These are phyloP conservation scores for Pyropia haitanensis DNA, from an alignment of 23 red algal genomes.

Conservation along the genomic window DNA sequence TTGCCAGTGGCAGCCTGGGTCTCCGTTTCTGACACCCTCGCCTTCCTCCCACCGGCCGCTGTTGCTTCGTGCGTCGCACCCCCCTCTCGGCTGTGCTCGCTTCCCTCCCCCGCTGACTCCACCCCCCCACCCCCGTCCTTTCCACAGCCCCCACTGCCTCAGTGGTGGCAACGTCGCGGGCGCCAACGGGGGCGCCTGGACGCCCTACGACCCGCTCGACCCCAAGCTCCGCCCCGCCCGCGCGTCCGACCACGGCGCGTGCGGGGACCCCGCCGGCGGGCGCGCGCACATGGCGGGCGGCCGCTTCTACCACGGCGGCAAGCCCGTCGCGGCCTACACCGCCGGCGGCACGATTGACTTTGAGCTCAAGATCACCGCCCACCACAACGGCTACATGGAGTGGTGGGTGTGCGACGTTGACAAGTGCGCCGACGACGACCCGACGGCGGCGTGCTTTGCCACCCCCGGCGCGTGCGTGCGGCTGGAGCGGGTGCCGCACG, in stretches of 20 bases:
- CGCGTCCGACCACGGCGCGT: neutral
- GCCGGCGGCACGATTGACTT: slow-evolving; percentile 20
- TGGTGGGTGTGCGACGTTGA: slow-evolving; percentile 45
- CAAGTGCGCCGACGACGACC: slow-evolving; percentile 23
- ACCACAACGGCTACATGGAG: slow-evolving; percentile 54
- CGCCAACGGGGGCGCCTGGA: slow-evolving; percentile 4
- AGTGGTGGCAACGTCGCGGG: neutral
- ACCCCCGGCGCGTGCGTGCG: slow-evolving; percentile 15
- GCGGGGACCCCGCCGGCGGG: slow-evolving; percentile 5
- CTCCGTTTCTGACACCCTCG: too few relatives aligned
- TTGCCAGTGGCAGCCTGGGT: too few relatives aligned
- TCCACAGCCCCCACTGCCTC: too few relatives aligned
- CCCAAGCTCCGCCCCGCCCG: too few relatives aligned
- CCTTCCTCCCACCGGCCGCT: too few relatives aligned
- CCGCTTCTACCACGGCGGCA: neutral
- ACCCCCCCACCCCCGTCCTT: too few relatives aligned
- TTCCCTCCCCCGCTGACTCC: too few relatives aligned
- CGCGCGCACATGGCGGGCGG: neutral
- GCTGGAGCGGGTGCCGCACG: slow-evolving; percentile 23
- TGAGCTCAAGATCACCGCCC: slow-evolving; percentile 32
- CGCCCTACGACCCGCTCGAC: slow-evolving; percentile 14
- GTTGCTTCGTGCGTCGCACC: too few relatives aligned
- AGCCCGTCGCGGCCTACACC: slow-evolving; percentile 12
- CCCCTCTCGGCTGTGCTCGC: too few relatives aligned
- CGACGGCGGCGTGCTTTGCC: slow-evolving; percentile 13